These are phyloP conservation scores for Rhypophila decipiens DNA, from an alignment of 495 filamentous ascomycete genomes.

Conservation along the genomic window DNA sequence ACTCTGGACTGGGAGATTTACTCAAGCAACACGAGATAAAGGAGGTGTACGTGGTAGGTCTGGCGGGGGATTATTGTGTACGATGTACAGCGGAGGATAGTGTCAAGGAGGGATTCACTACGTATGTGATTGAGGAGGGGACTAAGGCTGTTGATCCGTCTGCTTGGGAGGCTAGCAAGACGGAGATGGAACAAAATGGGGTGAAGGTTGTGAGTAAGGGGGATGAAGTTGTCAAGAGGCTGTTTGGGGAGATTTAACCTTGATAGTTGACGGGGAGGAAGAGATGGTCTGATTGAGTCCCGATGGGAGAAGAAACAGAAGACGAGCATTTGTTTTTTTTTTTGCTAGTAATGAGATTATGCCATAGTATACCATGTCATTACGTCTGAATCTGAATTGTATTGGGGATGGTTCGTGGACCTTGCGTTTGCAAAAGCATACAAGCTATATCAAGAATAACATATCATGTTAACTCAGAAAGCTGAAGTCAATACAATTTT, in stretches of 20 bases:
- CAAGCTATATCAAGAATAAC: too few species aligned
- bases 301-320: not conserved
- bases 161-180: slow-evolving; percentile 50
- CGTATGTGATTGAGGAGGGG: slow-evolving; percentile 71
- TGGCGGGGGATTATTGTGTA: slow-evolving; percentile 90
- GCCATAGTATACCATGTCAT: too few species aligned
- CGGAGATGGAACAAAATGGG: slow-evolving; percentile 45
- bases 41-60: slow-evolving; percentile 73
- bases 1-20: slow-evolving; percentile 51
- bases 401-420: too few species aligned
- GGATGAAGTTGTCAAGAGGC: slow-evolving; percentile 33
- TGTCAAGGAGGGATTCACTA: slow-evolving; percentile 65
- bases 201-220: slow-evolving; percentile 40
- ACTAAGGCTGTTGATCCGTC: slow-evolving; percentile 61
- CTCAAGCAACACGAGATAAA: slow-evolving; percentile 57
- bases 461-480: too few species aligned
- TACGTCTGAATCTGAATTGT: too few species aligned
- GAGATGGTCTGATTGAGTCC: too few species aligned
- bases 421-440: too few species aligned
- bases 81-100: slow-evolving; percentile 73
- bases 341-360: too few species aligned
- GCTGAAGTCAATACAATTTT: too few species aligned
- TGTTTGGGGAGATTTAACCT: slow-evolving; percentile 9
- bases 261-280: not conserved
- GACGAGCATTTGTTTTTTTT: too few species aligned